These are phyloP conservation scores for Emericellopsis atlantica DNA, from an alignment of 2,329 filamentous ascomycete genomes.

Conservation along the genomic window DNA sequence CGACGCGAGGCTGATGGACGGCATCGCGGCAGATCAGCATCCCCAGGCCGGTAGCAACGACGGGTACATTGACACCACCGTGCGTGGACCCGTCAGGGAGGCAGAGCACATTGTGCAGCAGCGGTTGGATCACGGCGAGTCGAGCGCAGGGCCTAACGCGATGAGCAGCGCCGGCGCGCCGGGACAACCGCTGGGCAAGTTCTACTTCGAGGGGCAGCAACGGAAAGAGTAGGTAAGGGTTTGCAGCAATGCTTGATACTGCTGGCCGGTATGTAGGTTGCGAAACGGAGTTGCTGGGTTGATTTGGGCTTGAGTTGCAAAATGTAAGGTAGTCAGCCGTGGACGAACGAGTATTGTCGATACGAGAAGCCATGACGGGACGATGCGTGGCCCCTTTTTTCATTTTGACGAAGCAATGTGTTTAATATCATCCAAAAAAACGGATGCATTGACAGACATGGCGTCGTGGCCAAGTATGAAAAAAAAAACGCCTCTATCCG, in stretches of 20 bases:
- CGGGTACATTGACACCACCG: constrained; percentile 52
- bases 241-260: neutral
- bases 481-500: neutral
- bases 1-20: constrained; percentile 56
- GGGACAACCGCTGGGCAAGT: constrained; percentile 38
- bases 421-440: too few species aligned
- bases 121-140: constrained; percentile 39
- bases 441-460: too few species aligned
- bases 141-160: constrained; percentile 19
- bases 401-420: neutral
- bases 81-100: constrained; percentile 43
- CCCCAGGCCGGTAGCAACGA: constrained; percentile 37
- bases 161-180: constrained; percentile 30
- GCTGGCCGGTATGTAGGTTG: neutral
- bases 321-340: too few species aligned
- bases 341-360: too few species aligned
- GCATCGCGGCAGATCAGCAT: constrained; percentile 44
- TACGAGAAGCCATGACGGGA: too few species aligned
- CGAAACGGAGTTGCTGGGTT: neutral
- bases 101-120: constrained; percentile 48
- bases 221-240: neutral
- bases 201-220: constrained; percentile 41
- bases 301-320: neutral
- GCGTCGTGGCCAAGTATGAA: neutral
- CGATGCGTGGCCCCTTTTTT: too few species aligned